phyloP scores from a whole-genome alignment of 2,329 filamentous ascomycete species.

The Leptosphaerulina australis region DNA sequence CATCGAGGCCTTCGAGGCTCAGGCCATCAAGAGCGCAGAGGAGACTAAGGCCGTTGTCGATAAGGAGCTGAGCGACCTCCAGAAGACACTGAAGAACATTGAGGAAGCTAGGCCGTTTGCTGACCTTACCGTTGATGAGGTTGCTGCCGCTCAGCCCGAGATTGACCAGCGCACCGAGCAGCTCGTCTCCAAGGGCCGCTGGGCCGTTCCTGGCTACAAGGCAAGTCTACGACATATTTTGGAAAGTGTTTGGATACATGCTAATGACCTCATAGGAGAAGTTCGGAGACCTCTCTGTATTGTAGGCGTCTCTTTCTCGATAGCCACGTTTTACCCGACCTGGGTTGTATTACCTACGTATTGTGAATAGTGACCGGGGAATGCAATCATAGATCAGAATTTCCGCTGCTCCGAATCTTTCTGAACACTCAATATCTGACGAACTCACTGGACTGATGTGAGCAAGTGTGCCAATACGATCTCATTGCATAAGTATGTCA shows the following conservation, averaged over 20 bases:
- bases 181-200: conserved; percentile 97
- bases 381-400: conserved; percentile 46
- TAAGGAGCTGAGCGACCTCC: conserved; percentile 88
- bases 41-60: conserved; percentile 96
- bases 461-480: no score
- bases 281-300: conserved; percentile 94
- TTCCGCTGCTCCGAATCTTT: no score
- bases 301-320: conserved; percentile 66
- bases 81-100: conserved; percentile 96
- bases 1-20: conserved; percentile 96
- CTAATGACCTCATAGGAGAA: conserved; percentile 78
- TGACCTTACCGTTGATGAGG: conserved; percentile 96
- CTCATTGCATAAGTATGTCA: no score
- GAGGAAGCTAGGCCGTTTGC: conserved; percentile 95
- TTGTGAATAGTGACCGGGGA: conserved; percentile 49
- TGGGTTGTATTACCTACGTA: conserved; percentile 49
- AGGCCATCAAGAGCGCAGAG: conserved; percentile 96
- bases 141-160: conserved; percentile 89
- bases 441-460: no score
- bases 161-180: conserved; percentile 96
- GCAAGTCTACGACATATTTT: conserved; percentile 58
- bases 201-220: conserved; percentile 99
- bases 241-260: not conserved
- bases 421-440: no score
- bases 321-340: conserved; percentile 38